Percentiles rank a stretch among this genome's conserved stretches.
phyloP scores from a whole-genome alignment of 140 eudicot genomes.

The Erigeron philadelphicus region DNA sequence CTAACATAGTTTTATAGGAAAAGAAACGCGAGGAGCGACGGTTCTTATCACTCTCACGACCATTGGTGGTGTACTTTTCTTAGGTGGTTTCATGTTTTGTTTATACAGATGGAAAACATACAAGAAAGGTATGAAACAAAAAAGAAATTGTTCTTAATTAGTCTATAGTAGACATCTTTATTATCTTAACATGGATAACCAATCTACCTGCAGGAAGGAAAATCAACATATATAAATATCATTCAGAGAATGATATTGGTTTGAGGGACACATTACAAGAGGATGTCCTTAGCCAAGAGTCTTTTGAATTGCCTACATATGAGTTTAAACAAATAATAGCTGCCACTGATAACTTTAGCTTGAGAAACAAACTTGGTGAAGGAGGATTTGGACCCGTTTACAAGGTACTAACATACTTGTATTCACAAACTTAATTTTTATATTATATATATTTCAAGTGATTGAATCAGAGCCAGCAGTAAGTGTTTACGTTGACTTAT shows the following conservation, averaged over 20 bases:
- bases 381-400: slow-evolving; percentile 41
- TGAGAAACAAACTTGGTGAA: slow-evolving; percentile 30
- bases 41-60: slow-evolving; percentile 20
- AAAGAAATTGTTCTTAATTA: too few species aligned
- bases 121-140: slow-evolving; percentile 15
- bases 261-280: slow-evolving; percentile 10
- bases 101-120: slow-evolving; percentile 15
- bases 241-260: slow-evolving; percentile 7
- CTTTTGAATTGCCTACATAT: slow-evolving; percentile 25
- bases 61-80: slow-evolving; percentile 14
- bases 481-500: not conserved
- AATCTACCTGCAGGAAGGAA: slow-evolving; percentile 8
- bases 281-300: slow-evolving; percentile 11
- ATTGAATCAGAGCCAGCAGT: not conserved
- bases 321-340: slow-evolving; percentile 21
- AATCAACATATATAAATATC: not conserved
- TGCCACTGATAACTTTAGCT: slow-evolving; percentile 27
- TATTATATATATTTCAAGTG: not conserved
- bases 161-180: not conserved
- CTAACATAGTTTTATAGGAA: not conserved
- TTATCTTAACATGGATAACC: not conserved
- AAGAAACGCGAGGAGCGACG: slow-evolving; percentile 1
- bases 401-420: slow-evolving; percentile 23
- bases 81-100: slow-evolving; percentile 17
- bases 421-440: slow-evolving; percentile 2